Percentiles rank a stretch among this genome's conserved stretches.
Conservation (phyloP, 805 yeast species). For the Torulaspora franciscae region DNA sequence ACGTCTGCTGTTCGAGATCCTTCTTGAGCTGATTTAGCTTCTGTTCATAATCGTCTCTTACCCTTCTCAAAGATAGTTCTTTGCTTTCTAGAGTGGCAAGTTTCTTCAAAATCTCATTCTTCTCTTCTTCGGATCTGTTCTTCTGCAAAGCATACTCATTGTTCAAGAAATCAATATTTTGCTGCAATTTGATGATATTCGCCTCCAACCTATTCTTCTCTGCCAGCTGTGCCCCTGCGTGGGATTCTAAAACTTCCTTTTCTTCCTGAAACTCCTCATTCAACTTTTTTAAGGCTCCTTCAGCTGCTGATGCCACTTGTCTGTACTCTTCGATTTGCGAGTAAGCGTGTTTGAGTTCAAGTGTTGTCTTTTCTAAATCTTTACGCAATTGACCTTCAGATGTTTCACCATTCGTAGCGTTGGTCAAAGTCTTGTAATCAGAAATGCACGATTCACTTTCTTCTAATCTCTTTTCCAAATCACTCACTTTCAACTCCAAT, state of each 20-base stretch:
- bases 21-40: slow-evolving; percentile 32
- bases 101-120: slow-evolving; percentile 26
- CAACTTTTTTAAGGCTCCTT: slow-evolving; percentile 54
- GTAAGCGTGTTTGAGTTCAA: slow-evolving; percentile 54
- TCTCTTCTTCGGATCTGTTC: slow-evolving; percentile 24
- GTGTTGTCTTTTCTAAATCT: slow-evolving; percentile 45
- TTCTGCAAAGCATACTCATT: slow-evolving; percentile 32
- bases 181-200: slow-evolving; percentile 29
- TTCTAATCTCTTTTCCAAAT: slow-evolving; percentile 28
- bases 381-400: slow-evolving; percentile 27
- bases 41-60: slow-evolving; percentile 29
- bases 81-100: slow-evolving; percentile 30
- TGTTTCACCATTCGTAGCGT: slow-evolving; percentile 25
- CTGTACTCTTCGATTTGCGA: slow-evolving; percentile 58
- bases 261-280: slow-evolving; percentile 50
- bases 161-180: slow-evolving; percentile 31
- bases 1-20: slow-evolving; percentile 43
- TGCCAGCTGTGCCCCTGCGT: slow-evolving; percentile 16
- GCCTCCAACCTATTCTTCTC: slow-evolving; percentile 23
- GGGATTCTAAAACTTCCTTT: slow-evolving; percentile 27
- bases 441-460: slow-evolving; percentile 25
- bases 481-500: slow-evolving; percentile 13
- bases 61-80: slow-evolving; percentile 21
- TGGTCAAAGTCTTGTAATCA: slow-evolving; percentile 30
- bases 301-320: slow-evolving; percentile 60